Evolutionary conservation across 2,329 filamentous ascomycete species (phyloP).

Genomic region (Myriangium duriaei): DNA sequence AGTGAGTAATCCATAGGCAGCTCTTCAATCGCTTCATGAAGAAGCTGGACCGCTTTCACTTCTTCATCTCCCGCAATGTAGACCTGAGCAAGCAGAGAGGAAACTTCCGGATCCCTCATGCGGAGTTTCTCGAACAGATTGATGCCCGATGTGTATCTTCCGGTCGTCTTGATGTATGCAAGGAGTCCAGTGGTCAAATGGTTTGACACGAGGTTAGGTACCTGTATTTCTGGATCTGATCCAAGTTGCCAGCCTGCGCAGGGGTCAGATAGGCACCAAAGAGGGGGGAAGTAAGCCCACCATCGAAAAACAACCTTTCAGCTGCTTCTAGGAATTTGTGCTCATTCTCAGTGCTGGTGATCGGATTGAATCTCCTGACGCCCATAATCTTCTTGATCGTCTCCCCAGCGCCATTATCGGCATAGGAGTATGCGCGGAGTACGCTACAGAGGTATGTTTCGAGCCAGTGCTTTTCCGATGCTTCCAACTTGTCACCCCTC

Average conservation of each 20-base stretch:
- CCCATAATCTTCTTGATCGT: constrained; percentile 94
- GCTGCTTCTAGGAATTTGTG: constrained; percentile 91
- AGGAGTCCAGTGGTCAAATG: constrained; percentile 88
- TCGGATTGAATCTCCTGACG: constrained; percentile 92
- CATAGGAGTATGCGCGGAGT: constrained; percentile 87
- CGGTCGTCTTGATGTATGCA: constrained; percentile 90
- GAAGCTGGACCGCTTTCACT: constrained; percentile 79
- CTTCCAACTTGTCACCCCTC: constrained; percentile 83
- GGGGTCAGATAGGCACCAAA: constrained; percentile 9
- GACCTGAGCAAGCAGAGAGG: constrained; percentile 80
- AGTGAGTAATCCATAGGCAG: constrained; percentile 96
- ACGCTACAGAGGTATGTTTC: constrained; percentile 97
- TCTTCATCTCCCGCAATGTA: constrained; percentile 93
- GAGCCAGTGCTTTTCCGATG: constrained; percentile 88
- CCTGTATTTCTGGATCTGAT: constrained; percentile 92
- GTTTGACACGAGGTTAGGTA: constrained; percentile 92
- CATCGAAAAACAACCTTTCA: constrained; percentile 88
- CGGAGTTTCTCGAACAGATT: constrained; percentile 96
- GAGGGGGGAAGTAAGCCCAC: constrained; percentile 31
- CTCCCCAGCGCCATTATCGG: constrained; percentile 87
- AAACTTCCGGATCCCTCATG: constrained; percentile 81
- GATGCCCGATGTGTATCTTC: constrained; percentile 86
- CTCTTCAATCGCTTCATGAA: constrained; percentile 80
- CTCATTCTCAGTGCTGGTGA: constrained; percentile 96
- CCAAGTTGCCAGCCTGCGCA: constrained; percentile 76